Base-by-base conservation (phyloP, 2,329 filamentous ascomycete species). In the Didymosphaeria variabile region DNA sequence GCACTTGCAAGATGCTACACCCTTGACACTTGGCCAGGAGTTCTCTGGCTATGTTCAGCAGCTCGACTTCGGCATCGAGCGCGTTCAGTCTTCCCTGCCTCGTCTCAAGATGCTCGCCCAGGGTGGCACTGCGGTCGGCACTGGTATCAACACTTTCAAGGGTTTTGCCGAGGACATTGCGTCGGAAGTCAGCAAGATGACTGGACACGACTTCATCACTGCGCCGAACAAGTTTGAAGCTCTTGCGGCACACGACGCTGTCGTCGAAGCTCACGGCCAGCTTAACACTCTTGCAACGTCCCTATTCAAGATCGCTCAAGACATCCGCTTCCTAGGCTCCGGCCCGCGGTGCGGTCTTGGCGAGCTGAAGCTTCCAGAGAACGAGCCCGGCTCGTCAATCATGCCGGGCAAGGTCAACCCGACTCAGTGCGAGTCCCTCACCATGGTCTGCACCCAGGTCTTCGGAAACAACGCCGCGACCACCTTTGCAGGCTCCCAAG, bases 381-480 rank as follows among this genome's bases (percentile, higher is more conserved):
- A 99, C 83, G 95, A 99, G 85, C 95, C 95, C 36, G 94, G 94
- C 67, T 95, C 91, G 76, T 96, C 92, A 72, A 98, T 99, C 85
- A 99, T 99, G 95, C 95, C 95, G 47, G 95, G 95, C 76, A 99
- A 99, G 86, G 95, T 99, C 79, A 99, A 99, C 85, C 95, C 95
- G 34, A 99, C 95, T 34, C 95, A 99, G 83, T 97, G 93, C 82
- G 95, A 99, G 85, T 92, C 93, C 64, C 84, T 99, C 79, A 98
- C 95, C 72, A 99, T 99, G 95, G 86, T 98, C 63, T 97, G 94
- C 84, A 89, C 92, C 21, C 95, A 99, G 82, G 94, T 99, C 64
- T 97, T 98, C 87, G 95, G 95, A 76, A 99, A 99, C 86, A 90
- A 98, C 78, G 91, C 93, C 57, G 93, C 95, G 40, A 90, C 92